These are phyloP conservation scores for Colletotrichum neosansevieriae DNA, from an alignment of 2,329 filamentous ascomycete species.

Conservation along the genomic window DNA sequence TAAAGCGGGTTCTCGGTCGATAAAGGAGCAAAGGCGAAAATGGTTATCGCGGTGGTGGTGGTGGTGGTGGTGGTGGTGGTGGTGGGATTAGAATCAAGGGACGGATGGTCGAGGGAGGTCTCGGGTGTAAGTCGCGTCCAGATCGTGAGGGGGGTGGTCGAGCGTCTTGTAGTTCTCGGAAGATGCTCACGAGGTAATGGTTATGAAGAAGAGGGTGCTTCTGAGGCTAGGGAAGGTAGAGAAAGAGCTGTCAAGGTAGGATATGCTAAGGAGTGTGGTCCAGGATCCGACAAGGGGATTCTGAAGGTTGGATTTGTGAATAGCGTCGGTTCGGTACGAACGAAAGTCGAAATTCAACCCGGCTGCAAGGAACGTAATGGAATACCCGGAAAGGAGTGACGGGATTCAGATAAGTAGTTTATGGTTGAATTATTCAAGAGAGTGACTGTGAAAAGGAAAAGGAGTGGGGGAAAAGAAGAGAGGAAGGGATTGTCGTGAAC, in stretches of 20 bases:
- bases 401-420: constrained; percentile 53
- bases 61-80: neutral
- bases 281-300: constrained; percentile 41
- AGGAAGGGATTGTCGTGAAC: constrained; percentile 51
- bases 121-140: constrained; percentile 38
- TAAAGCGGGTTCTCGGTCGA: constrained; percentile 18
- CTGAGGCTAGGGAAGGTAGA: constrained; percentile 32
- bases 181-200: neutral
- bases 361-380: constrained; percentile 56
- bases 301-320: constrained; percentile 39
- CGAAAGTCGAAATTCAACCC: constrained; percentile 44
- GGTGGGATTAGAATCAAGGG: constrained; percentile 19
- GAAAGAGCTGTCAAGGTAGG: constrained; percentile 39
- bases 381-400: constrained; percentile 64
- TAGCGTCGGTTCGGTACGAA: constrained; percentile 41
- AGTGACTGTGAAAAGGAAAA: constrained; percentile 62
- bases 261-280: constrained; percentile 45
- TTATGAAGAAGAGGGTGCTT: constrained; percentile 24
- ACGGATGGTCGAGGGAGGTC: constrained; percentile 13
- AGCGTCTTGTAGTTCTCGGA: constrained; percentile 17
- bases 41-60: neutral
- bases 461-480: constrained; percentile 52
- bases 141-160: constrained; percentile 28
- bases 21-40: constrained; percentile 7
- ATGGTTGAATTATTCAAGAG: constrained; percentile 59